Evolutionary conservation across 345 rosid species (phyloP), one percentile per base, ranked within the genome.

Genomic region (Corymbia maculata): DNA sequence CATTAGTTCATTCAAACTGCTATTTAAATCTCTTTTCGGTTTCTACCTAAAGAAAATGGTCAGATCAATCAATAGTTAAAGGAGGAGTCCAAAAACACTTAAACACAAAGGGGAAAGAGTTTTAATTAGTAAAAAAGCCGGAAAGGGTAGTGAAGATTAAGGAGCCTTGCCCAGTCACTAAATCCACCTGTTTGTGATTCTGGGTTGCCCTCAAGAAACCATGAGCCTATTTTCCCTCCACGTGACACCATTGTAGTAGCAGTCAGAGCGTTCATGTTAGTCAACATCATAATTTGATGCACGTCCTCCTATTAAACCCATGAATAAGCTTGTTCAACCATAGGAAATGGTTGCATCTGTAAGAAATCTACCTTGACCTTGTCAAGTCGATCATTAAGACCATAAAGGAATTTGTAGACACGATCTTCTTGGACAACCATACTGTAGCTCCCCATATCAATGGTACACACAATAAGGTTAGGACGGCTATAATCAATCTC

Each of bases 401-500:
- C 79, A 66, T 66, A 17, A 66, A 61, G 42, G 32, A n/a, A 64
- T n/a, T 36, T n/a, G 75, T 64, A 64, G 75, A n/a, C 75, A n/a
- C 9, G 4, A 64, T 64, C 9, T 64, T n/a, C 30, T 64, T 64
- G 36, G 17, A 64, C 13, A n/a, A 36, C 15, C 17, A 1, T 86
- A 9, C 42, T 66, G 14, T 87, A 42, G 6, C 28, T n/a, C 13
- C 45, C 85, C 0, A 12, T 24, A 5, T 4, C 68, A 64, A 24
- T 59, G 1, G 32, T 8, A 86, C 42, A 66, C 16, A 30, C 15
- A 5, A 85, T 89, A 14, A 45, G 88, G 70, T 50, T 89, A 2
- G 88, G 88, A 30, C 30, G 82, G n/a, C 51, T 2, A 30, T 57
- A 32, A 44, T 86, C 86, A 42, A 86, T 88, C 13, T 90, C 88